phyloP scores from a whole-genome alignment of 2,329 filamentous ascomycete genomes.

The Monilinia vaccinii-corymbosi region DNA sequence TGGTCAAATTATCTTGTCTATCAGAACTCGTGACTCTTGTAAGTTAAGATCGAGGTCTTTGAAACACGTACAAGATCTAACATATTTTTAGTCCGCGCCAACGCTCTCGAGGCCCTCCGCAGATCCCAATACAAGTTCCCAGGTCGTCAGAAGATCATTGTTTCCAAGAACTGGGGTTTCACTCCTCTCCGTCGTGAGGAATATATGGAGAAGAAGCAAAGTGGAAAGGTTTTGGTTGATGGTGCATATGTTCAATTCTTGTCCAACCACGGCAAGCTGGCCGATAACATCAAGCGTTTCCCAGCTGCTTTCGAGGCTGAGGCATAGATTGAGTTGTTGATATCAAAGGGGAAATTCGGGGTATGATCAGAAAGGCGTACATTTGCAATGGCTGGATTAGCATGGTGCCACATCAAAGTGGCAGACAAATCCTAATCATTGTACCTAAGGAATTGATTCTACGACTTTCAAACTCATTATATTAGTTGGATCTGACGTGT shows the following conservation, averaged over 20 bases:
- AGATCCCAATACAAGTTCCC: conserved; percentile 99
- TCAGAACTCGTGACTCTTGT: conserved; percentile 93
- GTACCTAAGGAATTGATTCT: conserved; percentile 26
- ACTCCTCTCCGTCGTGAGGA: conserved; percentile 96
- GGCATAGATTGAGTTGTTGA: conserved; percentile 22
- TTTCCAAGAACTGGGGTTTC: conserved; percentile 99
- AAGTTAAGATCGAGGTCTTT: conserved; percentile 33
- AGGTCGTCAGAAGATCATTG: conserved; percentile 99
- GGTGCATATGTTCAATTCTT: conserved; percentile 99
- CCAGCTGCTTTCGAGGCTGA: conserved; percentile 67
- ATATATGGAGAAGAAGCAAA: conserved; percentile 91
- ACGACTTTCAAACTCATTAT: conserved; percentile 16
- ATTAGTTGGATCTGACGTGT: background rate
- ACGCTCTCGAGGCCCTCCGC: conserved; percentile 96
- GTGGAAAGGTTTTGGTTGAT: conserved; percentile 89
- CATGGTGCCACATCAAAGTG: conserved; percentile 14
- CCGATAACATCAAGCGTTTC: conserved; percentile 87
- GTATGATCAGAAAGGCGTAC: conserved; percentile 22
- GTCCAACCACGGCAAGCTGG: conserved; percentile 79
- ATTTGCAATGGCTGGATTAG: conserved; percentile 25
- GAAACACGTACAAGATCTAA: conserved; percentile 20
- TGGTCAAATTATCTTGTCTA: conserved; percentile 95
- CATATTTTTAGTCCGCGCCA: conserved; percentile 58
- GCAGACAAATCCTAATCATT: conserved; percentile 20
- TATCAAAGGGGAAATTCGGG: conserved; percentile 8